Base-by-base conservation (phyloP, 352 stramenopile genomes). In the Detonula confervacea region DNA sequence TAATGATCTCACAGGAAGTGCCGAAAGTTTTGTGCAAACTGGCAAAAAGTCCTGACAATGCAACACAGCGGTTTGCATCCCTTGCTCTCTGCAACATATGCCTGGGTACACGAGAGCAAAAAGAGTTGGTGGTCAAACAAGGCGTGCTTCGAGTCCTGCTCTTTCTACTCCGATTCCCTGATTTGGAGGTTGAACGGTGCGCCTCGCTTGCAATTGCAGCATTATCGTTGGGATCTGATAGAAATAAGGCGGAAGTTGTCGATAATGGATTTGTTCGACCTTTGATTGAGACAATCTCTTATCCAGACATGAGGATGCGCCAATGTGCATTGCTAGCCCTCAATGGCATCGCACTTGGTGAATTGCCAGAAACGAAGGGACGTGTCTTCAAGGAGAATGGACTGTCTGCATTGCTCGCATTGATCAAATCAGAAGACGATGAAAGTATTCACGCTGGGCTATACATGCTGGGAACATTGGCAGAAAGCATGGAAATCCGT, bases 151-250 rank as follows among this genome's bases (percentile, higher is more conserved):
- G 95, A n/a, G 94, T 97, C 14, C 90, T 98, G 8, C 95, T 97
- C 12, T 97, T 98, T 73, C 80, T 99, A 47, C 90, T 96, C 7
- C 89, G 96, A 18, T 98, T 98, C 73, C 96, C 96, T 3, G 96
- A 99, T 68, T 88, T 96, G 8, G 95, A 98, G 80, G 97, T 99
- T 68, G 96, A 99, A 86, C 91, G 96, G 1, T 98, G 97, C 61
- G 96, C 96, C 12, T 93, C 95, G 4, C 87, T 98, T 55, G 92
- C 96, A 14, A 81, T 98, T 6, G 96, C 96, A 14, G 96, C 93
- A 22, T 81, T 99, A 22, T 95, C 93, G 0, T 84, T 99, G 0
- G 97, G 96, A 25, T 95, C 95, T 68, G 93, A 97, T 68, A 91
- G 92, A n/a, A 92, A 92, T 86, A 98, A 98, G 84, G 72, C 97